Percentiles rank a stretch among this genome's conserved stretches.
phyloP scores from a whole-genome alignment of 441 rosid species.

The Brassica hybrid region DNA sequence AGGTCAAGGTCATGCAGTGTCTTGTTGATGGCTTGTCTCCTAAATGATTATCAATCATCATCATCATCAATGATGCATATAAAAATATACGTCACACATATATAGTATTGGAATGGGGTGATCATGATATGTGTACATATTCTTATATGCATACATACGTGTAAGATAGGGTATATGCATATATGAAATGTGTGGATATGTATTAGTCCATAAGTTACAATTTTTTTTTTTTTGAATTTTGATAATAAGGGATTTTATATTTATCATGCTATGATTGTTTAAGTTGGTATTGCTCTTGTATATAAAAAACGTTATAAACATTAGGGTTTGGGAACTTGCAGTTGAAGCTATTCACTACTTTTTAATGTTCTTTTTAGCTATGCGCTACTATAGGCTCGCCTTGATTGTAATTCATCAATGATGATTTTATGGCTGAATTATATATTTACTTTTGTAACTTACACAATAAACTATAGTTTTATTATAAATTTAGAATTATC shows the following conservation, averaged over 20 bases:
- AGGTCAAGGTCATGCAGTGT: slow-evolving; percentile 50
- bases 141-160: slow-evolving; percentile 35
- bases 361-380: background rate
- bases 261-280: slow-evolving; percentile 21
- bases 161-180: slow-evolving; percentile 38
- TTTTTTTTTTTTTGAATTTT: slow-evolving; percentile 6
- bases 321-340: slow-evolving; percentile 40
- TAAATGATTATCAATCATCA: slow-evolving; percentile 20
- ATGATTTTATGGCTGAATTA: slow-evolving; percentile 6
- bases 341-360: slow-evolving; percentile 31
- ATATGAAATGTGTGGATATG: slow-evolving; percentile 36
- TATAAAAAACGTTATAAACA: slow-evolving; percentile 4
- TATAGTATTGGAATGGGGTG: slow-evolving; percentile 28
- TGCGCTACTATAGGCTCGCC: background rate
- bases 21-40: slow-evolving; percentile 40
- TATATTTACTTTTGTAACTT: background rate
- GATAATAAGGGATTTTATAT: background rate
- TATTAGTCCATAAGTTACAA: slow-evolving; percentile 10
- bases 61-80: slow-evolving; percentile 23
- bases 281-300: slow-evolving; percentile 17
- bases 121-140: slow-evolving; percentile 25
- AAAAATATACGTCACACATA: slow-evolving; percentile 11
- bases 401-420: slow-evolving; percentile 20
- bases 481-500: background rate
- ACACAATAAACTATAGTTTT: background rate